Conservation (phyloP, 2,329 filamentous ascomycete genomes). For the Fusarium poae region DNA sequence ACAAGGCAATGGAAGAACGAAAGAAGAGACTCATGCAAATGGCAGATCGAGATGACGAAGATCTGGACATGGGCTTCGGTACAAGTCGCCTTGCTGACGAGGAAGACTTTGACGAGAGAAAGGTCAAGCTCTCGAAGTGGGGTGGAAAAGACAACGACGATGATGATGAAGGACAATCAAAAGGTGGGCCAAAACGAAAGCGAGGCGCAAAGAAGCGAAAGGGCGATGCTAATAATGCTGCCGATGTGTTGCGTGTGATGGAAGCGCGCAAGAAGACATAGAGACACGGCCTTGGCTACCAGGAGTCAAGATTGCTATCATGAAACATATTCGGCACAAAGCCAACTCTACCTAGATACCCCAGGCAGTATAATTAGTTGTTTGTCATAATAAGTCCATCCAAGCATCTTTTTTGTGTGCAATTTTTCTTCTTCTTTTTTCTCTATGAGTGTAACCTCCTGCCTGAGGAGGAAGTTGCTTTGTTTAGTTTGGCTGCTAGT, state of each 20-base stretch:
- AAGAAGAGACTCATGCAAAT: conserved; percentile 80
- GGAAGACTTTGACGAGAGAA: conserved; percentile 79
- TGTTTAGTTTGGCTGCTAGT: conserved; percentile 18
- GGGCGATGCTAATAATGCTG: conserved; percentile 81
- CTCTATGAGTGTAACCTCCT: not conserved
- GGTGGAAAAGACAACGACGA: conserved; percentile 64
- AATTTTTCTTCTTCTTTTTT: not conserved
- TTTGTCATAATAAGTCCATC: not conserved
- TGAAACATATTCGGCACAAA: conserved; percentile 23
- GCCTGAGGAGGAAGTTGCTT: conserved; percentile 34
- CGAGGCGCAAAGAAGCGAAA: conserved; percentile 81
- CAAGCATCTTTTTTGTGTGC: not conserved
- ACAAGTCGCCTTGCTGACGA: conserved; percentile 89
- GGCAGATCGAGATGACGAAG: conserved; percentile 84
- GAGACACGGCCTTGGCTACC: conserved; percentile 6
- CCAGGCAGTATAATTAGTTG: not conserved
- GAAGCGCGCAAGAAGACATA: conserved; percentile 66
- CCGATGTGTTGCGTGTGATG: conserved; percentile 84
- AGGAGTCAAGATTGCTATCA: conserved; percentile 16
- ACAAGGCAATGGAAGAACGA: conserved; percentile 72
- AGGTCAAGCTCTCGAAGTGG: conserved; percentile 77
- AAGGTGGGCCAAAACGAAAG: conserved; percentile 71
- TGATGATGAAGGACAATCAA: conserved; percentile 59
- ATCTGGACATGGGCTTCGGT: conserved; percentile 96
- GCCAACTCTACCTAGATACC: conserved; percentile 24